Percentiles rank a stretch among this genome's conserved stretches.
Evolutionary conservation across 106 monocot genomes (phyloP).

Genomic region (Iris macrosiphon): DNA sequence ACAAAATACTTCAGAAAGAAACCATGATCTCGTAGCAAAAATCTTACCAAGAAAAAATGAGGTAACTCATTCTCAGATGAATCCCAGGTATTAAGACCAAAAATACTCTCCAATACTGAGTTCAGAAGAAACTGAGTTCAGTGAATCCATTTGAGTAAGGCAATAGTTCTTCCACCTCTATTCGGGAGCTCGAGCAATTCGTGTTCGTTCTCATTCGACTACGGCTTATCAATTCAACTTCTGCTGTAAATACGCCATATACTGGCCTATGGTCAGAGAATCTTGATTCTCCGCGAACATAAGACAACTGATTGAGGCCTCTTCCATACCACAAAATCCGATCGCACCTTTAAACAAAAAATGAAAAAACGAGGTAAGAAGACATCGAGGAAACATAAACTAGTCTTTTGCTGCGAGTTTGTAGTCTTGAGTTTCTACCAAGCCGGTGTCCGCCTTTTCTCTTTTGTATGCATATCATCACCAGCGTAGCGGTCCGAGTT

Average conservation of each 20-base stretch:
- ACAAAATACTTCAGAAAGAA: background rate
- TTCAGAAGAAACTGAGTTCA: conserved; percentile 46
- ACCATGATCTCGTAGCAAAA: background rate
- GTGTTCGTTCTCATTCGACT: conserved; percentile 30
- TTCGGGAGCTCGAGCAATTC: conserved; percentile 27
- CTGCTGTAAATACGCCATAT: conserved; percentile 55
- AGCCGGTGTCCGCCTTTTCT: conserved; percentile 57
- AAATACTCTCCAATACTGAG: background rate
- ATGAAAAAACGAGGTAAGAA: background rate
- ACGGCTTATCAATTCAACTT: conserved; percentile 49
- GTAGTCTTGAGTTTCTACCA: conserved; percentile 22
- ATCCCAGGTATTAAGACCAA: background rate
- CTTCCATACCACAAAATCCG: conserved; percentile 69
- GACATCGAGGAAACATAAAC: background rate
- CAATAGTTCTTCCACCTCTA: conserved; percentile 71
- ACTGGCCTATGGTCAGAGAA: conserved; percentile 82
- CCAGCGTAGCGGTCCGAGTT: conserved; percentile 63
- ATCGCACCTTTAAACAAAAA: conserved; percentile 50
- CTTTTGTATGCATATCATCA: conserved; percentile 45
- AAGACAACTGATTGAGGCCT: conserved; percentile 66
- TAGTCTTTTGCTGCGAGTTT: background rate
- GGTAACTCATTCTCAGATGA: background rate
- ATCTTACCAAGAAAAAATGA: background rate
- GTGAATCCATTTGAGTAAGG: conserved; percentile 47
- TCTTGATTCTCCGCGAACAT: conserved; percentile 72